Conservation (phyloP, 129 eudicot genomes). For the Calendula officinalis region DNA sequence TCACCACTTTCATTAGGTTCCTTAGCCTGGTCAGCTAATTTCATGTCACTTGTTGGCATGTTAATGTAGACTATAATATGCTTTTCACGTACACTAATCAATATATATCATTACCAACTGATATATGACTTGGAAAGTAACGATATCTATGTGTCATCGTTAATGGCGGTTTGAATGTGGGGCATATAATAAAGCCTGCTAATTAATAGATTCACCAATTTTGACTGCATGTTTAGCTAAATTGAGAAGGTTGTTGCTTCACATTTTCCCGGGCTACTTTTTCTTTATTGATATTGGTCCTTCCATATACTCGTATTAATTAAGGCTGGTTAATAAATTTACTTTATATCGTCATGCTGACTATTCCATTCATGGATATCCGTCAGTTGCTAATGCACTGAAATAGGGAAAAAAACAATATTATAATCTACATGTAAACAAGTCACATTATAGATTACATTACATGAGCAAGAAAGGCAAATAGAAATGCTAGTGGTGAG, state of each 20-base stretch:
- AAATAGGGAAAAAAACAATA: neutral
- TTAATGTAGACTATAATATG: slow-evolving; percentile 16
- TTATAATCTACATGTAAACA: slow-evolving; percentile 16
- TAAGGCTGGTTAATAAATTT: slow-evolving; percentile 3
- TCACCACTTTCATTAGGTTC: slow-evolving; percentile 20
- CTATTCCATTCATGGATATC: slow-evolving; percentile 15
- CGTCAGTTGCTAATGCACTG: neutral
- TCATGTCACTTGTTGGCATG: slow-evolving; percentile 22
- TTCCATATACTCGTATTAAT: no score
- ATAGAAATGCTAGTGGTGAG: neutral
- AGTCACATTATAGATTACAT: neutral
- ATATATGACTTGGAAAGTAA: slow-evolving; percentile 5
- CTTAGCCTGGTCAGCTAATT: slow-evolving; percentile 32
- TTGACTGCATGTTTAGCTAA: neutral
- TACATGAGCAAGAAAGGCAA: neutral
- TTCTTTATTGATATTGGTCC: neutral
- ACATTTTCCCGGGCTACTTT: neutral
- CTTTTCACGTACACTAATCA: neutral
- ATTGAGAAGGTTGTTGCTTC: neutral
- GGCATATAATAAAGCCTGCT: no score
- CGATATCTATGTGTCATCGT: slow-evolving; percentile 11
- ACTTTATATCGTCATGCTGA: slow-evolving; percentile 16
- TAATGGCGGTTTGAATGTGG: neutral
- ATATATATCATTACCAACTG: slow-evolving; percentile 1
- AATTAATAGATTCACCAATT: neutral